Evolutionary conservation across 805 yeast species (phyloP).

Genomic region (Spathaspora gorwiae): DNA sequence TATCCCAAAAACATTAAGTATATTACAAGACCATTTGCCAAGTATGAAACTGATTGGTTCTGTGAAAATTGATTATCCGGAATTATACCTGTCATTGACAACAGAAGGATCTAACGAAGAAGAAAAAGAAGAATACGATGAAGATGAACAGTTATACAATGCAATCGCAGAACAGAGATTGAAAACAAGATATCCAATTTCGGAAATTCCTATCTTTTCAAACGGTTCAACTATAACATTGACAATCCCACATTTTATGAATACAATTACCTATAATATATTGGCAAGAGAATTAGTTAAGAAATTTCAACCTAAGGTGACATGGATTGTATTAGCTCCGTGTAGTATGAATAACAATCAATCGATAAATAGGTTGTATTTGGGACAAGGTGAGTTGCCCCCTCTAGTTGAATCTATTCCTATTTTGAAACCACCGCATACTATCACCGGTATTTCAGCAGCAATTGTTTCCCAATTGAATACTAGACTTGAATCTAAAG

Average conservation of each 20-base stretch:
- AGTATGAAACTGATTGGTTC: conserved; percentile 5
- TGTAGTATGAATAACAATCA: conserved; percentile 29
- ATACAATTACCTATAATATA: conserved; percentile 30
- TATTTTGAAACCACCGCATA: conserved; percentile 54
- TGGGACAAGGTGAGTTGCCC: conserved; percentile 4
- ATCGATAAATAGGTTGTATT: conserved; percentile 19
- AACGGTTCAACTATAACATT: conserved; percentile 12
- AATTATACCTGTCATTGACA: not conserved
- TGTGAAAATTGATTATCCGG: conserved; percentile 9
- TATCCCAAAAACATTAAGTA: conserved; percentile 24
- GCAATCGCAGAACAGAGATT: conserved; percentile 23
- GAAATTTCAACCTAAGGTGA: conserved; percentile 6
- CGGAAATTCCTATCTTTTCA: conserved; percentile 20
- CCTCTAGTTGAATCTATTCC: conserved; percentile 13
- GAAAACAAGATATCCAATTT: conserved; percentile 17
- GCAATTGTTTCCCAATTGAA: conserved; percentile 29
- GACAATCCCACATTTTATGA: conserved; percentile 31
- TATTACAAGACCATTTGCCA: conserved; percentile 1
- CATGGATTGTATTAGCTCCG: conserved; percentile 35
- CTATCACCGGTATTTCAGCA: conserved; percentile 56
- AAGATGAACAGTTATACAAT: conserved; percentile 45
- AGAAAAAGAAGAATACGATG: conserved; percentile 14
- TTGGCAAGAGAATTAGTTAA: conserved; percentile 20
- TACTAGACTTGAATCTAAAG: not conserved
- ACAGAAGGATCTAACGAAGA: conserved; percentile 1